Conservation (phyloP, 2,329 filamentous ascomycete genomes). For the Thielaviopsis ethacetica region DNA sequence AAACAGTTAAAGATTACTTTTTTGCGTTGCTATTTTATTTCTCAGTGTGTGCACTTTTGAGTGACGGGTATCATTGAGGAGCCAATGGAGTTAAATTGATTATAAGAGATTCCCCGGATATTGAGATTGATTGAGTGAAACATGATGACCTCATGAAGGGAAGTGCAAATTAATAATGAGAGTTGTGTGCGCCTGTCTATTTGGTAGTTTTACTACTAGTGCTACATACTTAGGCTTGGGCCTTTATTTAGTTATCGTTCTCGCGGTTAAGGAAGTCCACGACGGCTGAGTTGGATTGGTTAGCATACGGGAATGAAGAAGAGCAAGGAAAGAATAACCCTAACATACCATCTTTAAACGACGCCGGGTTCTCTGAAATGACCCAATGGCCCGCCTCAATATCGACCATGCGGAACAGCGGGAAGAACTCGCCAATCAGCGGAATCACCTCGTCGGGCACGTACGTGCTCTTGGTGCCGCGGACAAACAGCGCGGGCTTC, state of each 20-base stretch:
- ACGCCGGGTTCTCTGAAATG: constrained; percentile 73
- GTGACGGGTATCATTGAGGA: not conserved
- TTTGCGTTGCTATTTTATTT: not conserved
- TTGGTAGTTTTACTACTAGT: not conserved
- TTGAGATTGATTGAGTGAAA: not conserved
- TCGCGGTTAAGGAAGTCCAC: constrained; percentile 42
- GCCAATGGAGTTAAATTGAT: not conserved
- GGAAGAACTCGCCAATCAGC: constrained; percentile 70
- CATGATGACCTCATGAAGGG: not conserved
- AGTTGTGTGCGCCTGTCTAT: not conserved
- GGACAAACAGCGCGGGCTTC: constrained; percentile 66
- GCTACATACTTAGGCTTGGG: no score
- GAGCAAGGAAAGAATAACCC: not conserved
- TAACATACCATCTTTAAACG: constrained; percentile 52
- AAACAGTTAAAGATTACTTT: constrained; percentile 10
- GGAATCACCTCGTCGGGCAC: constrained; percentile 66
- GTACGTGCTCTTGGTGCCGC: constrained; percentile 63
- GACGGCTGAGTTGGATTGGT: constrained; percentile 30
- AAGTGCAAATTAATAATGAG: not conserved
- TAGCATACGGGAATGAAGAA: not conserved
- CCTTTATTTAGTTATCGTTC: constrained; percentile 22
- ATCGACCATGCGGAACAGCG: constrained; percentile 55
- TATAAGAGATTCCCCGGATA: not conserved
- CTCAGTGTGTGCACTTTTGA: not conserved
- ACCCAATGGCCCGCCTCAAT: constrained; percentile 76